phyloP scores from a whole-genome alignment of 345 rosid genomes.

The Hevea brasiliensis region DNA sequence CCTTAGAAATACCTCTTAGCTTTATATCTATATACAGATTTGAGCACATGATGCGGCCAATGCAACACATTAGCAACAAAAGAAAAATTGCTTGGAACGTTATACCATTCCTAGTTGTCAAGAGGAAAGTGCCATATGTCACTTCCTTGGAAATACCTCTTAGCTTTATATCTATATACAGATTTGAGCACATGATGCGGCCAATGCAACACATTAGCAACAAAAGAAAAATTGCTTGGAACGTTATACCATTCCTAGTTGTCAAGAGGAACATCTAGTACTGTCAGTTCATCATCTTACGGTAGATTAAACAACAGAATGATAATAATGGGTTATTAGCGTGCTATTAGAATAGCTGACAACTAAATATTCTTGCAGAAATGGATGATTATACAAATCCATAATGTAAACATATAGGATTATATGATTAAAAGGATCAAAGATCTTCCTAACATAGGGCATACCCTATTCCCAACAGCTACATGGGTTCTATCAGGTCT shows the following conservation, averaged over 20 bases:
- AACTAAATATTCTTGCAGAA: slow-evolving; percentile 10
- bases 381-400: slow-evolving; percentile 4
- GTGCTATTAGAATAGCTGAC: background rate
- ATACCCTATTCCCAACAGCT: slow-evolving; percentile 98
- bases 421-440: background rate
- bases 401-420: background rate
- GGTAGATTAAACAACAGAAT: slow-evolving; percentile 18
- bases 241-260: slow-evolving; percentile 75
- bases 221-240: slow-evolving; percentile 2
- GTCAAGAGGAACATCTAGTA: slow-evolving; percentile 94
- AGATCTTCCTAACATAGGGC: slow-evolving; percentile 13
- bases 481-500: slow-evolving; percentile 89
- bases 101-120: slow-evolving; percentile 93
- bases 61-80: background rate
- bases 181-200: too few species aligned
- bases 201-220: too few species aligned
- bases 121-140: too few species aligned
- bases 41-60: too few species aligned
- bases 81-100: slow-evolving; percentile 8
- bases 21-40: too few species aligned
- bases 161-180: too few species aligned
- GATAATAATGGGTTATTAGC: slow-evolving; percentile 12
- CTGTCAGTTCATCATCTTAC: slow-evolving; percentile 93
- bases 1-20: too few species aligned
- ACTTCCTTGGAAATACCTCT: too few species aligned